Base-by-base conservation (phyloP, 257 asterid species). In the Galeopsis tetrahit region DNA sequence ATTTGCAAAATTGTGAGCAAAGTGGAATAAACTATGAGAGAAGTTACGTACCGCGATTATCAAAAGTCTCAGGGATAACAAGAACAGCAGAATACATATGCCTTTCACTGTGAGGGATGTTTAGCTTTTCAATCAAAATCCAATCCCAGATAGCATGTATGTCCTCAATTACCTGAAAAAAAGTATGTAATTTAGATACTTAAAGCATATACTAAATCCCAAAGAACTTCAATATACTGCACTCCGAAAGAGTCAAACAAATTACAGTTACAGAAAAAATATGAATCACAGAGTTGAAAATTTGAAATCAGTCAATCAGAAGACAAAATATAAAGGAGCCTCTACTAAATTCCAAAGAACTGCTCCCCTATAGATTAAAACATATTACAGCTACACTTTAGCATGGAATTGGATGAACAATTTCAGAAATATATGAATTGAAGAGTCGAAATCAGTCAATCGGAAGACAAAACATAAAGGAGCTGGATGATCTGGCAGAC, bases 11-110 rank as follows among this genome's bases (percentile, higher is more conserved):
- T 15, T n/a, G 58, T 46, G 52, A 51, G 40, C 68, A 57, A 53
- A n/a, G n/a, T 14, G 52, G 70, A 70, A 36, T 53, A 71, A 63
- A 62, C 64, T 7, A 63, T 48, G 53, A 69, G 73, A 33, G 65
- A 48, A 56, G 39, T 78, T 46, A 33, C 53, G 76, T 91, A 93
- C 98, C 98, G 2, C 94, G 97, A 68, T 77, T 91, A 77, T 95
- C 99, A 78, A 91, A 90, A 52, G 98, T 84, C 86, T 95, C 99
- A 0, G 99, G 93, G 69, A 91, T 84, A 78, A 95, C 97, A 88
- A 95, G 85, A 78, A 92, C 63, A 43, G 96, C 96, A 69, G 97
- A 80, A 73, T 85, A 95, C 85, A 72, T 83, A 72, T 84, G 87
- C 83, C 99, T 86, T 75, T 85, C 85, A 75, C 75, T 80, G 32